A percentile compares a stretch with the other conserved stretches of the same genome.
Evolutionary conservation across 495 filamentous ascomycete species (phyloP).

Genomic region (Margaritispora aquatica): DNA sequence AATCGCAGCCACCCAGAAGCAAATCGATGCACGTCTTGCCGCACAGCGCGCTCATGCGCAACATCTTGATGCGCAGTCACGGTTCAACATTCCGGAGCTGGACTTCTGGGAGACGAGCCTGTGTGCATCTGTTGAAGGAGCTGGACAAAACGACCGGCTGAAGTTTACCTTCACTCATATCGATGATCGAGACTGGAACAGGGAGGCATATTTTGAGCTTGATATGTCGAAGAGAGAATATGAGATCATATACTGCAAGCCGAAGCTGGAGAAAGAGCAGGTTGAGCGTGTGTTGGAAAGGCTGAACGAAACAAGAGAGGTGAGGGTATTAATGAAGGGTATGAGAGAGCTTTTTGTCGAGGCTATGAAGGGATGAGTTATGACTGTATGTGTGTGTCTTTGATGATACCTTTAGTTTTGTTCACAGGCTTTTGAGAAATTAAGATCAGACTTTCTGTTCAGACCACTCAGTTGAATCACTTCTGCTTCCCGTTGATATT

Average conservation of each 20-base stretch:
- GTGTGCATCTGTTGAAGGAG: conserved; percentile 84
- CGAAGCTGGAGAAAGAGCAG: conserved; percentile 69
- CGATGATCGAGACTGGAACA: conserved; percentile 79
- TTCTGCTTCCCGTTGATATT: not conserved
- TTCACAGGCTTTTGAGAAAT: not conserved
- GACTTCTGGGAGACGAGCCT: conserved; percentile 93
- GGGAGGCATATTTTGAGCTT: conserved; percentile 91
- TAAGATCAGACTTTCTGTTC: not conserved
- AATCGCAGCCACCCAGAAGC: conserved; percentile 70
- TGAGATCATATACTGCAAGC: conserved; percentile 67
- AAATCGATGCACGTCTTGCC: conserved; percentile 48
- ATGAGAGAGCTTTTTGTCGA: conserved; percentile 85
- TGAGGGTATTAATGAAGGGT: conserved; percentile 75
- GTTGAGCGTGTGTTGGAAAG: conserved; percentile 67
- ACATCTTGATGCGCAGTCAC: conserved; percentile 68
- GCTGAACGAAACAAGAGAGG: conserved; percentile 77
- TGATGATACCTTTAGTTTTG: not conserved
- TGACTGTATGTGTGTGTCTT: not conserved
- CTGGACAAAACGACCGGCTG: conserved; percentile 73
- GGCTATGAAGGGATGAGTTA: conserved; percentile 39
- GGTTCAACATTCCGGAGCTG: conserved; percentile 84
- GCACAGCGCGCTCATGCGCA: conserved; percentile 46
- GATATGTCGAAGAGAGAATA: conserved; percentile 77
- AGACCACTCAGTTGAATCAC: not conserved
- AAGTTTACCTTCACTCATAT: conserved; percentile 91